Evolutionary conservation across 306 rosid species (phyloP).

Genomic region (Vigna trinervia): DNA sequence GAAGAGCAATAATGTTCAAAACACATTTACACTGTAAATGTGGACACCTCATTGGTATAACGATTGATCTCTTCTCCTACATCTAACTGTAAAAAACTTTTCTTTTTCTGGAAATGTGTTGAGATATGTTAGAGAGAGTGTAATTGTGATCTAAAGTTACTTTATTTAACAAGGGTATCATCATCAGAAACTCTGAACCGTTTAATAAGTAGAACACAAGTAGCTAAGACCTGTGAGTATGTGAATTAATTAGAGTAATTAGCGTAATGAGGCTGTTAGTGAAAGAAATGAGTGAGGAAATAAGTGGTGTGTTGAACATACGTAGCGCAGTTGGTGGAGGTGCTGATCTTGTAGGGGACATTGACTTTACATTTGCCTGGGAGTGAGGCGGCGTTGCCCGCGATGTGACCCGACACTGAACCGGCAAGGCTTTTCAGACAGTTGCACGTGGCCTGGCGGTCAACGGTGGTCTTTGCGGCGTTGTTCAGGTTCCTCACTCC

Average conservation of each 20-base stretch:
- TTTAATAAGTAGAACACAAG: no score
- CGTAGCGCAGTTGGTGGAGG: slow-evolving; percentile 54
- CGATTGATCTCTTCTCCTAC: no score
- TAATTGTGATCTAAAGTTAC: no score
- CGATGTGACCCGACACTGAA: accelerated
- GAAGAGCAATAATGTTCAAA: no score
- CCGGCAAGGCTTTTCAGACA: slow-evolving; percentile 54
- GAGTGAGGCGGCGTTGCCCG: slow-evolving; percentile 27
- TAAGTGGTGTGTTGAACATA: not conserved
- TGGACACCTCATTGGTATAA: not conserved
- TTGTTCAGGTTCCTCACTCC: slow-evolving; percentile 35
- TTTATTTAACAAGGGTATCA: no score
- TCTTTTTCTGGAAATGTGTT: not conserved
- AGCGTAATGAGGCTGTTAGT: not conserved
- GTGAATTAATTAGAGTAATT: no score
- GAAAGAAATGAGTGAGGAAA: not conserved
- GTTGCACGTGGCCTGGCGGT: slow-evolving; percentile 38
- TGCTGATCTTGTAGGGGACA: slow-evolving; percentile 69
- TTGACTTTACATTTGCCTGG: slow-evolving; percentile 50
- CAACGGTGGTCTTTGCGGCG: slow-evolving; percentile 33
- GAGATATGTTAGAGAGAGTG: not conserved
- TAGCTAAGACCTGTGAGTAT: no score
- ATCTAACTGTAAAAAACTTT: not conserved
- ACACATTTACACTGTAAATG: no score
- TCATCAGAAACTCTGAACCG: no score